Conservation (phyloP, 1,284 basidiomycete genomes). For the Mycena citricolor region DNA sequence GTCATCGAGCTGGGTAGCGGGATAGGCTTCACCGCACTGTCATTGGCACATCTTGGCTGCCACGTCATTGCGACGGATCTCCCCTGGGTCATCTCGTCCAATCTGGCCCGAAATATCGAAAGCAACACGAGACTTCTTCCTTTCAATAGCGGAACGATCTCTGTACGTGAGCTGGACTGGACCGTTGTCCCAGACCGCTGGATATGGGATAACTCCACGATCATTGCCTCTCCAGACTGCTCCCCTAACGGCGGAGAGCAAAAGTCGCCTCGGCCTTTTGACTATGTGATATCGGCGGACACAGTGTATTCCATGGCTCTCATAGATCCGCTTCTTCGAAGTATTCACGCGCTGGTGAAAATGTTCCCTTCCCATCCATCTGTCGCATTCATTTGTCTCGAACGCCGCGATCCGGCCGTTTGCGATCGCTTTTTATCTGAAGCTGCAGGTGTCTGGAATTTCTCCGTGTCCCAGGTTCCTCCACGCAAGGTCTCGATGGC, state of each 20-base stretch:
- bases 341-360: constrained; percentile 43
- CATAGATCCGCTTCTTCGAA: constrained; percentile 67
- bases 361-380: constrained; percentile 45
- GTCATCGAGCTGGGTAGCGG: constrained; percentile 84
- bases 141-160: constrained; percentile 37
- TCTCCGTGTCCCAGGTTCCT: constrained; percentile 60
- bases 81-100: constrained; percentile 61
- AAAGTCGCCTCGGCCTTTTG: constrained; percentile 56
- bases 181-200: constrained; percentile 51
- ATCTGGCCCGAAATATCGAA: constrained; percentile 67
- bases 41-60: constrained; percentile 61
- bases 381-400: constrained; percentile 69
- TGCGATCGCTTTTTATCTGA: constrained; percentile 58
- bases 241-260: constrained; percentile 20
- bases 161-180: constrained; percentile 70
- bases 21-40: constrained; percentile 65
- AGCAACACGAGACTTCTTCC: constrained; percentile 46
- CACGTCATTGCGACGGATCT: constrained; percentile 82
- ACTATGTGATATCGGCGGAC: constrained; percentile 83
- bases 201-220: constrained; percentile 48
- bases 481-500: constrained; percentile 60
- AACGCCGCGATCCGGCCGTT: constrained; percentile 72
- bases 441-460: constrained; percentile 51
- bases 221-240: constrained; percentile 35
- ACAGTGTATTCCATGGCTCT: constrained; percentile 75